phyloP scores from a whole-genome alignment of 495 filamentous ascomycete genomes.

The Daldinia loculata region DNA sequence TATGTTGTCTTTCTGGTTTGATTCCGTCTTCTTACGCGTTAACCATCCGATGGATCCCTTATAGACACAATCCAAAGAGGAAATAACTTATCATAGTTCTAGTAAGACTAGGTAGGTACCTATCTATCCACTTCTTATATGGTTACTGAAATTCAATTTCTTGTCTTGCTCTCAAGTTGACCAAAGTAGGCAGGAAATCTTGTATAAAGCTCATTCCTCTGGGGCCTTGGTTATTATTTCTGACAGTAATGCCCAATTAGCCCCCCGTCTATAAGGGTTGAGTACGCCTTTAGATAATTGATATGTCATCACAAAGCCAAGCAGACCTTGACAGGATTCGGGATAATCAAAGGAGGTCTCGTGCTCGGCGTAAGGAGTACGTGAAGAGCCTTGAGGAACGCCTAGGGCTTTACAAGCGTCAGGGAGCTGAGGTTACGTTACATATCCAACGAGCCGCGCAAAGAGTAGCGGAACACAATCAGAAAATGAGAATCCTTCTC shows the following conservation, averaged over 20 bases:
- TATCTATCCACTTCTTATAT: background rate
- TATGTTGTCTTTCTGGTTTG: background rate
- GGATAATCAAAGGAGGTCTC: conserved; percentile 84
- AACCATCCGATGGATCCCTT: background rate
- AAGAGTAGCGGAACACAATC: conserved; percentile 71
- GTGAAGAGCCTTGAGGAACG: conserved; percentile 73
- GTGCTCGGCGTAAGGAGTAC: conserved; percentile 80
- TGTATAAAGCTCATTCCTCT: background rate
- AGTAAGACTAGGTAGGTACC: too few relatives aligned
- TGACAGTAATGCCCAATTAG: background rate
- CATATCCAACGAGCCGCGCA: conserved; percentile 72
- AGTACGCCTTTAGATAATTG: background rate
- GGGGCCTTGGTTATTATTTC: background rate
- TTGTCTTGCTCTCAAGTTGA: background rate
- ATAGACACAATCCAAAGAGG: background rate
- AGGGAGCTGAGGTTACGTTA: conserved; percentile 64
- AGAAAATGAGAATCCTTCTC: conserved; percentile 59
- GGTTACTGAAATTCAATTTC: background rate
- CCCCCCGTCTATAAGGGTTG: background rate
- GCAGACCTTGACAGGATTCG: conserved; percentile 65
- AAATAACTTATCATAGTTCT: background rate
- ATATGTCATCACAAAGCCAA: conserved; percentile 43
- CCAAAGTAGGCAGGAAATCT: background rate
- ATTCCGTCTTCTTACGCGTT: background rate
- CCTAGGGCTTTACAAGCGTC: conserved; percentile 65